Evolutionary conservation across 2,329 filamentous ascomycete genomes (phyloP).

Genomic region (Tricladium varicosporioides): DNA sequence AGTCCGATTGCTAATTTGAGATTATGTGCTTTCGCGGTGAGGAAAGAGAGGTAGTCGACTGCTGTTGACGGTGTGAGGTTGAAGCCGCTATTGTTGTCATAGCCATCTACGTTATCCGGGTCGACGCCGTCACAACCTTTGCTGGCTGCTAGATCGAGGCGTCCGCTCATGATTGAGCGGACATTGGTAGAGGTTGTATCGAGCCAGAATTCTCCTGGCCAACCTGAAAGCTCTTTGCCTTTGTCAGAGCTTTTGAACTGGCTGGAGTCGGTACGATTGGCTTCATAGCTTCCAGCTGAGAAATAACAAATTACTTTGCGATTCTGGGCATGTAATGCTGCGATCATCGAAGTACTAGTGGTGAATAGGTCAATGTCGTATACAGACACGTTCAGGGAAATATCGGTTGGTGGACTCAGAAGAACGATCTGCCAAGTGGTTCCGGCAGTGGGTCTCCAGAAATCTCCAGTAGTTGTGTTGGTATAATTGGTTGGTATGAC

Average conservation of each 20-base stretch:
- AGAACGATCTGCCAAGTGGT: constrained; percentile 16
- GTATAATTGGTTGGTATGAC: neutral
- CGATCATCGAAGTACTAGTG: constrained; percentile 45
- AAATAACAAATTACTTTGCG: constrained; percentile 73
- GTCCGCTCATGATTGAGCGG: constrained; percentile 57
- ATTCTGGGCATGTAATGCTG: constrained; percentile 45
- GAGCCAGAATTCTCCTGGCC: constrained; percentile 66
- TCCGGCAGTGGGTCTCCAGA: constrained; percentile 10
- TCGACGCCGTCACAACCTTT: constrained; percentile 69
- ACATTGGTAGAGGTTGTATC: constrained; percentile 55
- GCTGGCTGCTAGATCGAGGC: constrained; percentile 55
- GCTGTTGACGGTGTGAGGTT: neutral
- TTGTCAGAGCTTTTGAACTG: constrained; percentile 41
- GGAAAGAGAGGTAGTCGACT: constrained; percentile 2
- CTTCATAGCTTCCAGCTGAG: constrained; percentile 66
- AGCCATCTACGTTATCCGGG: constrained; percentile 68
- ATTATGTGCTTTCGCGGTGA: constrained; percentile 43
- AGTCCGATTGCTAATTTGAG: constrained; percentile 61
- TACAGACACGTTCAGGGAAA: constrained; percentile 25
- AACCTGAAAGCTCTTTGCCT: constrained; percentile 57
- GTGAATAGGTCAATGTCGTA: constrained; percentile 42
- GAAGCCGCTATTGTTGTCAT: constrained; percentile 54
- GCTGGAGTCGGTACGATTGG: constrained; percentile 54
- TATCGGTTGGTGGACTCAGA: neutral
- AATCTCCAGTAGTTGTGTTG: constrained; percentile 2